These are phyloP conservation scores for Tolypocladium tundrense DNA, from an alignment of 2,329 filamentous ascomycete species.

Conservation along the genomic window DNA sequence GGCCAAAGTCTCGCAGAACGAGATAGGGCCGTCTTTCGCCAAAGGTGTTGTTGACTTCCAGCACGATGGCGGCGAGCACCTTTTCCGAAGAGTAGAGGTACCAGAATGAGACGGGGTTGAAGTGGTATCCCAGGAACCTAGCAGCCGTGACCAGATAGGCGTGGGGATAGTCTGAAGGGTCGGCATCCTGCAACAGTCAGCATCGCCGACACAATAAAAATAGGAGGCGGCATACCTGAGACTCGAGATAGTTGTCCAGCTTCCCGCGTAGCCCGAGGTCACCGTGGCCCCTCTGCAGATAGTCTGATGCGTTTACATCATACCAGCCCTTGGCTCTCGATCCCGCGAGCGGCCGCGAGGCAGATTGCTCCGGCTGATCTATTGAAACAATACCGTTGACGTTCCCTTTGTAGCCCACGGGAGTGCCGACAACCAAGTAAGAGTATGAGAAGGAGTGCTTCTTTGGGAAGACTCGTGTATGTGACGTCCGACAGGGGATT, in stretches of 20 bases:
- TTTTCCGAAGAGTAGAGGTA: constrained; percentile 56
- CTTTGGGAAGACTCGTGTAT: constrained; percentile 56
- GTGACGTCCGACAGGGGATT: constrained; percentile 55
- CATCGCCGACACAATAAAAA: not conserved
- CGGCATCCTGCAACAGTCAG: constrained; percentile 36
- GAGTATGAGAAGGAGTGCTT: constrained; percentile 60
- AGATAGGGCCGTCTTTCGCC: constrained; percentile 48
- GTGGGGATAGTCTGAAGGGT: constrained; percentile 50
- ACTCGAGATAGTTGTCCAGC: constrained; percentile 46
- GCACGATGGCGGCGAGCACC: constrained; percentile 51
- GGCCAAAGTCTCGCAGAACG: constrained; percentile 14
- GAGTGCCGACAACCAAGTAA: constrained; percentile 59
- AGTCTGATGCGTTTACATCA: constrained; percentile 47
- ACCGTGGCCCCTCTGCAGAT: constrained; percentile 44
- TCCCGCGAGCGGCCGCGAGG: not conserved
- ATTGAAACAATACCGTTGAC: constrained; percentile 46
- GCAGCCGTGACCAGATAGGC: constrained; percentile 65
- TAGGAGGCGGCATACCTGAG: constrained; percentile 33
- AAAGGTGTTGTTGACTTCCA: constrained; percentile 72
- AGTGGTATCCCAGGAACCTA: constrained; percentile 57
- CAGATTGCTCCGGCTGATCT: constrained; percentile 12
- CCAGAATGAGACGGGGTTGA: constrained; percentile 73
- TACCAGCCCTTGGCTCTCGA: constrained; percentile 38
- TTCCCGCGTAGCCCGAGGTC: constrained; percentile 51
- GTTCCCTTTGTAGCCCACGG: constrained; percentile 49